Evolutionary conservation across 1,284 basidiomycete genomes (phyloP).

Genomic region (Ustilago esculenta): DNA sequence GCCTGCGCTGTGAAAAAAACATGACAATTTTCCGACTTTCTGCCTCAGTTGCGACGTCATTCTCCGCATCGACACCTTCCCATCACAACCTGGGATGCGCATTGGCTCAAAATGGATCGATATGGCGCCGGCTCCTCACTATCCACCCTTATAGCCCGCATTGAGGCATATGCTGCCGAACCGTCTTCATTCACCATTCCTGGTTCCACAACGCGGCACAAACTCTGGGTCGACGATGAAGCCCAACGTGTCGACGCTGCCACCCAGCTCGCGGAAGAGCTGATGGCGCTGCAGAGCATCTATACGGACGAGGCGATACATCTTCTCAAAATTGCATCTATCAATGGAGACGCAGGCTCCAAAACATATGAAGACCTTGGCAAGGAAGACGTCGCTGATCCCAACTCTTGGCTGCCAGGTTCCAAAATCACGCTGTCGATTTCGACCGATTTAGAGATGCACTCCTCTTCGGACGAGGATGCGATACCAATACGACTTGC

Average conservation of each 20-base stretch:
- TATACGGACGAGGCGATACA: conserved; percentile 55
- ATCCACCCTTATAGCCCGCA: conserved; percentile 32
- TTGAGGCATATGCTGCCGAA: conserved; percentile 28
- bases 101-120: conserved; percentile 9
- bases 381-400: conserved; percentile 23
- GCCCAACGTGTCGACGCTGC: conserved; percentile 25
- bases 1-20: too few species aligned
- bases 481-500: conserved; percentile 52
- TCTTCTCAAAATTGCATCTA: conserved; percentile 18
- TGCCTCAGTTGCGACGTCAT: too few species aligned
- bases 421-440: conserved; percentile 42
- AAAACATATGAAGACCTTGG: neutral
- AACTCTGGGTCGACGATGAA: conserved; percentile 22
- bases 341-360: neutral
- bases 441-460: conserved; percentile 30
- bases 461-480: conserved; percentile 1
- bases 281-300: conserved; percentile 61
- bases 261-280: conserved; percentile 54
- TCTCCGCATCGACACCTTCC: neutral
- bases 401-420: conserved; percentile 31
- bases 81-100: neutral
- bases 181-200: conserved; percentile 12
- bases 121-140: conserved; percentile 1
- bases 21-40: too few species aligned
- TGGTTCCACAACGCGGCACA: conserved; percentile 20